phyloP scores from a whole-genome alignment of 257 asterid species.

The Euphrasia confusa region DNA sequence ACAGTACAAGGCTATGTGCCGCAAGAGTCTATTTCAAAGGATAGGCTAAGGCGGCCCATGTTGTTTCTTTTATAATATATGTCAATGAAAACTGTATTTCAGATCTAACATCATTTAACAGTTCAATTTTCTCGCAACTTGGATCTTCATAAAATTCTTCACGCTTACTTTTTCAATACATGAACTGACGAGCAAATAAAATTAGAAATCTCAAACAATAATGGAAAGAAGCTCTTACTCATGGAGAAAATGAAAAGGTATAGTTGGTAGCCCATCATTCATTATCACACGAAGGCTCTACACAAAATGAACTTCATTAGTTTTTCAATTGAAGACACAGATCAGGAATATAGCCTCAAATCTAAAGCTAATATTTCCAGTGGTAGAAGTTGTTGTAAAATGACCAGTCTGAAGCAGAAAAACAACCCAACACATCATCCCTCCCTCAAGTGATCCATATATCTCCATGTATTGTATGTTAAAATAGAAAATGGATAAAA shows the following conservation, averaged over 20 bases:
- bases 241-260: slow-evolving; percentile 79
- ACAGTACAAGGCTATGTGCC: no score
- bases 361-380: slow-evolving; percentile 2
- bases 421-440: slow-evolving; percentile 12
- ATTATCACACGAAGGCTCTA: slow-evolving; percentile 94
- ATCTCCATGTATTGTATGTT: not conserved
- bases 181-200: slow-evolving; percentile 18
- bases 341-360: slow-evolving; percentile 20
- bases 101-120: not conserved
- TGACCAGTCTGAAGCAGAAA: not conserved
- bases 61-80: not conserved
- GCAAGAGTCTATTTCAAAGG: not conserved
- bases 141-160: slow-evolving; percentile 3
- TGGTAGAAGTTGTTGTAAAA: no score
- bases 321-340: slow-evolving; percentile 20
- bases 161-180: slow-evolving; percentile 13
- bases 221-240: slow-evolving; percentile 55
- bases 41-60: not conserved
- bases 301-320: slow-evolving; percentile 35
- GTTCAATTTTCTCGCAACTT: not conserved
- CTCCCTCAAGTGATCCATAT: slow-evolving; percentile 2
- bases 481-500: not conserved
- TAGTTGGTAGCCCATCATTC: slow-evolving; percentile 93
- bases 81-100: not conserved
- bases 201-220: slow-evolving; percentile 18